phyloP scores from a whole-genome alignment of 768 basidiomycete species.

The Brasilioporus rufonigricans region DNA sequence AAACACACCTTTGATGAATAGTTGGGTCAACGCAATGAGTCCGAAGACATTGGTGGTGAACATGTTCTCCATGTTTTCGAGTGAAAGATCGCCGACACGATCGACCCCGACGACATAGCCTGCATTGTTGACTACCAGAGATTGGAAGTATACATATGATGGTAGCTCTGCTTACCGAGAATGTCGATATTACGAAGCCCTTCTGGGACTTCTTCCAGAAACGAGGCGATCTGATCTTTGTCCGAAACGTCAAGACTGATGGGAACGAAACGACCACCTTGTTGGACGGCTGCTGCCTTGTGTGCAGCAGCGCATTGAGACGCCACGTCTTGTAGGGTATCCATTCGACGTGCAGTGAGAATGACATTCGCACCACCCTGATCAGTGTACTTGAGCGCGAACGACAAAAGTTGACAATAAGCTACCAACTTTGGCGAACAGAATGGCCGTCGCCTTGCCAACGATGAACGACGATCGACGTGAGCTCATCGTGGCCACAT shows the following conservation, averaged over 20 bases:
- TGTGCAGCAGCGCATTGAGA: slow-evolving; percentile 68
- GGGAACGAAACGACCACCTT: slow-evolving; percentile 75
- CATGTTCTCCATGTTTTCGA: slow-evolving; percentile 80
- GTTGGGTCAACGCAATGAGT: slow-evolving; percentile 78
- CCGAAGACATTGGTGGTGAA: slow-evolving; percentile 82
- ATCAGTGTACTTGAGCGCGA: neutral
- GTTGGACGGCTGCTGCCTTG: slow-evolving; percentile 64
- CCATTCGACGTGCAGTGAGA: slow-evolving; percentile 74
- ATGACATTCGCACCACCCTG: slow-evolving; percentile 88
- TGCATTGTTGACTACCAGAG: slow-evolving; percentile 63
- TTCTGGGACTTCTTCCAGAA: slow-evolving; percentile 70
- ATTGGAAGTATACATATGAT: neutral
- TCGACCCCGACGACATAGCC: slow-evolving; percentile 91
- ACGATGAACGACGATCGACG: neutral
- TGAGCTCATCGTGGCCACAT: neutral
- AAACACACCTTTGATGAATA: slow-evolving; percentile 54
- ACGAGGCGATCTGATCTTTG: slow-evolving; percentile 61
- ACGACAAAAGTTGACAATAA: neutral
- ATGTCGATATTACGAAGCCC: slow-evolving; percentile 77
- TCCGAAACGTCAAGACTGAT: slow-evolving; percentile 82
- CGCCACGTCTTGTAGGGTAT: slow-evolving; percentile 68
- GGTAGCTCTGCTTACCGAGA: slow-evolving; percentile 53
- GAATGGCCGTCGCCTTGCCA: slow-evolving; percentile 73
- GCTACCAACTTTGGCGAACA: slow-evolving; percentile 76
- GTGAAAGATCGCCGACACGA: slow-evolving; percentile 76